Base-by-base conservation (phyloP, 305 asterid species). In the Fraxinus paxiana region DNA sequence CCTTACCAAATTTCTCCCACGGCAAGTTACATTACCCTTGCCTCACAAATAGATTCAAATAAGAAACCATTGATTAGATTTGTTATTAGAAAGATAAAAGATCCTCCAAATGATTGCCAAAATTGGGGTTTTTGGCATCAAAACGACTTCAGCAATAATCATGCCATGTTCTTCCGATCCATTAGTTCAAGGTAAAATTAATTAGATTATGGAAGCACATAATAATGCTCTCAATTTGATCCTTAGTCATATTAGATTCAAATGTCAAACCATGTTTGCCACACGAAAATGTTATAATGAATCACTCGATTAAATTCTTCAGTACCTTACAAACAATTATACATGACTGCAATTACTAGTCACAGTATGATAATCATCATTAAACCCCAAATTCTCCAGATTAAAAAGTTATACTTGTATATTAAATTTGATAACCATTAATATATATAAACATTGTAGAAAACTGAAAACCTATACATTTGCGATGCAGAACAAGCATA, bases 401-500 rank as follows among this genome's bases (percentile, higher is more conserved):
- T 59, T 59, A 59, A 59, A 59, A 59, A 59, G 69, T 20, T 59
- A 20, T 8, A 59, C 2, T 20, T 10, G 31, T 20, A 2, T 9
- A 7, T 59, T 59, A 59, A 20, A 59, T 59, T 59, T 59, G 69
- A 59, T 18, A 59, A 10, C 17, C 37, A 65, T 28, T 26, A 24
- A 12, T 26, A 12, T 26, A 26, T 15, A 69, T 8, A 28, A 17
- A 30, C 74, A 69, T 13, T 70, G 9, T n/a, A 70, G 43, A 30
- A 30, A 31, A 70, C 43, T 0, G 38, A 69, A 10, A 69, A 26
- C 43, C 73, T 2, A 30, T 31, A 10, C 75, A 69, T 69, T 75
- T 33, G 75, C 73, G 26, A 67, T 78, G 79, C 76, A 71, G 18
- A 77, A 7, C 43, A 38, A 67, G 26, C 67, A 79, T 82, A 79